A percentile compares a stretch with the other conserved stretches of the same genome.
phyloP scores from a whole-genome alignment of 305 asterid species.

The Rubia peregrina region DNA sequence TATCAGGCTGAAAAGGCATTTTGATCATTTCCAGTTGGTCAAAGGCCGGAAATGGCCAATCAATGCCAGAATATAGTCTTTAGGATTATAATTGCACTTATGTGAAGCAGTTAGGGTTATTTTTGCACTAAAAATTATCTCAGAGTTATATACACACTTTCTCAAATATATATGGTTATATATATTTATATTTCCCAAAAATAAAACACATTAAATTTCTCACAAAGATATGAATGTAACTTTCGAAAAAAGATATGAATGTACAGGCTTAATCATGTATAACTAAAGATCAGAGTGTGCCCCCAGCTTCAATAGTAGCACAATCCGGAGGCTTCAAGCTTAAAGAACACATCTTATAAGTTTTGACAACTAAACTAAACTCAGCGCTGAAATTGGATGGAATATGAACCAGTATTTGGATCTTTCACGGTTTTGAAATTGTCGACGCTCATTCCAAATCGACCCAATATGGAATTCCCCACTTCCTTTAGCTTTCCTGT shows the following conservation, averaged over 20 bases:
- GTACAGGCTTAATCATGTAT: not conserved
- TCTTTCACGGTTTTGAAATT: conserved; percentile 88
- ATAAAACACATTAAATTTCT: no score
- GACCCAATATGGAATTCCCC: conserved; percentile 84
- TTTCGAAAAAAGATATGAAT: not conserved
- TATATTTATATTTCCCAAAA: no score
- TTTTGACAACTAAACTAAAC: conserved; percentile 5
- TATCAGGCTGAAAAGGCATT: no score
- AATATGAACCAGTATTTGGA: conserved; percentile 87
- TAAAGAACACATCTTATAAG: not conserved
- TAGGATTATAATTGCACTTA: no score
- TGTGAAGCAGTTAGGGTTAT: no score
- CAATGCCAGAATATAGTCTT: no score
- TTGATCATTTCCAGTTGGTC: no score
- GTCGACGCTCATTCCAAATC: conserved; percentile 88
- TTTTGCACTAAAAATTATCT: no score
- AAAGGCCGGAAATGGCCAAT: no score
- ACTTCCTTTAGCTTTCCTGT: conserved; percentile 84
- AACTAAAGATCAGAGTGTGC: not conserved
- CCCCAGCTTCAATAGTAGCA: not conserved
- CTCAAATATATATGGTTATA: no score
- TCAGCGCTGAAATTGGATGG: conserved; percentile 62
- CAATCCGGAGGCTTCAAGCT: not conserved
- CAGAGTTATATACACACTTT: no score
- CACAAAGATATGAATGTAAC: no score